Evolutionary conservation across 805 yeast genomes (phyloP), one percentile per base, ranked within the genome.

Genomic region (Starmera amethionina): DNA sequence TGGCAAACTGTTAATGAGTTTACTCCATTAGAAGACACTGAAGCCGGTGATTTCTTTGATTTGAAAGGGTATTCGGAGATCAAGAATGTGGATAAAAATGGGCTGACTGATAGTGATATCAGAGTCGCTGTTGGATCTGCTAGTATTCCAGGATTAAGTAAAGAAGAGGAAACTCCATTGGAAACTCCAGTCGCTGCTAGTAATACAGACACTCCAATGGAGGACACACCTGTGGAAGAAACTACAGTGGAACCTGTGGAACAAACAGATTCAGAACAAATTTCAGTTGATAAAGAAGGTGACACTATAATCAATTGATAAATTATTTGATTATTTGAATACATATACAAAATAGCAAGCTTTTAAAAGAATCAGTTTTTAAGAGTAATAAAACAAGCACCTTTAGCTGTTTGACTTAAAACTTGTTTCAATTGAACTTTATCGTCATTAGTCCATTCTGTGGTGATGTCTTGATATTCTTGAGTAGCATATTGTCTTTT

Each of bases 41-140:
- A 60, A 16, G 64, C 55, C 8, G 58, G 54, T 19, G 82, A 77
- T 49, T 51, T 62, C 10, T 52, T 77, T 16, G 71, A 73, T 41
- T 58, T 78, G 36, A 55, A 58, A n/a, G 41, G 50, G 50, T 55
- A 43, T 60, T 65, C 55, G 52, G 58, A 48, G 45, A 54, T 35
- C 59, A 51, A 53, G 37, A 40, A 32, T 7, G 47, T 40, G 6
- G 54, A 49, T 5, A 40, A 46, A 4, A 56, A 50, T 31, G 65
- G 60, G 8, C 54, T 72, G 16, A 62, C 68, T 4, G 70, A 65
- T 32, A 69, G 63, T 27, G 77, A 72, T 42, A 72, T 72, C 34
- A 63, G 77, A 50, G 79, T 75, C 11, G 79, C 79, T 6, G 77
- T 72, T 6, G 75, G 73, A 8, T 59, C 56, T 16, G 61, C 60